A percentile compares a stretch with the other conserved stretches of the same genome.
These are phyloP conservation scores for Euclidium syriacum DNA, from an alignment of 345 rosid species.

Conservation along the genomic window DNA sequence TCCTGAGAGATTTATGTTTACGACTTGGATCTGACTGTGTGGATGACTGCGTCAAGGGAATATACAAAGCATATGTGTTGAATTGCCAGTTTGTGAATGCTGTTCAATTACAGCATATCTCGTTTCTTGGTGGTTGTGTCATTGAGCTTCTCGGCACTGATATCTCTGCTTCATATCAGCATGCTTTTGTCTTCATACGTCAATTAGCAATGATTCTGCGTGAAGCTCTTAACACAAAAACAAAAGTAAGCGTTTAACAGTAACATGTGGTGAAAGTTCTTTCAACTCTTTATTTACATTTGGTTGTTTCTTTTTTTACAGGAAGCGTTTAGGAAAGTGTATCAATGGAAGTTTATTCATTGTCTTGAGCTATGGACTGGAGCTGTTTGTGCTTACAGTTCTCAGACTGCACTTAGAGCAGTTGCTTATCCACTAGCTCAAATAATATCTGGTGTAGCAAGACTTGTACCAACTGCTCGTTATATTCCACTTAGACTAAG, in stretches of 20 bases:
- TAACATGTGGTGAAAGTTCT: neutral
- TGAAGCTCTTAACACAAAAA: slow-evolving; percentile 78
- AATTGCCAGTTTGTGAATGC: slow-evolving; percentile 89
- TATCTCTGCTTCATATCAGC: slow-evolving; percentile 86
- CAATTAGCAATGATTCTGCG: slow-evolving; percentile 81
- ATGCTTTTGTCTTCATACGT: slow-evolving; percentile 84
- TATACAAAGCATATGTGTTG: slow-evolving; percentile 86
- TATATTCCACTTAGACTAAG: slow-evolving; percentile 87
- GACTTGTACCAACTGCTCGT: slow-evolving; percentile 90
- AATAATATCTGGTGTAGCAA: slow-evolving; percentile 82
- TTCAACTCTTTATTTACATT: neutral
- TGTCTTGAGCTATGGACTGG: slow-evolving; percentile 99
- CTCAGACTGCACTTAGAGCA: slow-evolving; percentile 71
- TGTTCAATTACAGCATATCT: slow-evolving; percentile 64
- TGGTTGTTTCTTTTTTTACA: slow-evolving; percentile 26
- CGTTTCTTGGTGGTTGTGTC: slow-evolving; percentile 78
- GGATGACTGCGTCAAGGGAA: slow-evolving; percentile 87
- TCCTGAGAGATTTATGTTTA: slow-evolving; percentile 77
- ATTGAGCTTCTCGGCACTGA: slow-evolving; percentile 85
- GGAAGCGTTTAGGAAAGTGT: slow-evolving; percentile 92
- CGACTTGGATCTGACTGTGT: slow-evolving; percentile 72
- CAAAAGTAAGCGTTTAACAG: slow-evolving; percentile 54
- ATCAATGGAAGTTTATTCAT: slow-evolving; percentile 92
- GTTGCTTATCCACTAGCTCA: slow-evolving; percentile 92
- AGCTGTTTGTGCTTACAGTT: slow-evolving; percentile 65